Evolutionary conservation across 148 eudicot species (phyloP).

Genomic region (Silene uniflora): DNA sequence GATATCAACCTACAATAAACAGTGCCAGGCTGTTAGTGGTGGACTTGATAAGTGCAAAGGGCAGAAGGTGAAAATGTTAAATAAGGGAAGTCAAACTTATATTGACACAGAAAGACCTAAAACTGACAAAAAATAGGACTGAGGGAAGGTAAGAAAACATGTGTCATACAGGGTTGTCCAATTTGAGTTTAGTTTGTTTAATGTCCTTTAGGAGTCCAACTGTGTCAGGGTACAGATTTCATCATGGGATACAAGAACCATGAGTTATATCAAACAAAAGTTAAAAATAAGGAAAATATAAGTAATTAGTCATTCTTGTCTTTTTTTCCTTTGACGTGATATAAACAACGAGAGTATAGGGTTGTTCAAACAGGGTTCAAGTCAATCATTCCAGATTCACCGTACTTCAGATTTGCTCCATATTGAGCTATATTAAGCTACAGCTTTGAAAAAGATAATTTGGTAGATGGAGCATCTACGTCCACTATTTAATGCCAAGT

Average conservation of each 20-base stretch:
- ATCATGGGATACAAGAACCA: no score
- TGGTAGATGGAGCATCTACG: not conserved
- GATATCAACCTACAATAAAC: constrained; percentile 43
- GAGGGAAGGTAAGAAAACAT: not conserved
- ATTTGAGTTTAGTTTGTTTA: no score
- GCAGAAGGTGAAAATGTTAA: not conserved
- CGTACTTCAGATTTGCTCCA: not conserved
- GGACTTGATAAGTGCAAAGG: not conserved
- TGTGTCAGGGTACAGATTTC: no score
- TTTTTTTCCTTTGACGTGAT: no score
- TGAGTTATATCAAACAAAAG: no score
- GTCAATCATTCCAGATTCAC: not conserved
- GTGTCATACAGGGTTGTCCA: no score
- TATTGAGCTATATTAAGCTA: no score
- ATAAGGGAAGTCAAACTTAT: not conserved
- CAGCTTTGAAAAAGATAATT: not conserved
- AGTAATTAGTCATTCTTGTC: no score
- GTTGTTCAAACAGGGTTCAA: not conserved
- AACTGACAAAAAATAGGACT: not conserved
- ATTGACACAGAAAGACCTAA: not conserved
- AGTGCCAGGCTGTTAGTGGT: not conserved
- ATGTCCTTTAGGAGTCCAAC: no score
- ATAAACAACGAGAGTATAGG: no score
- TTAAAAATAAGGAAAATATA: no score
- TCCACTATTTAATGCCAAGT: not conserved